These are phyloP conservation scores for Plectosphaerella plurivora DNA, from an alignment of 2,329 filamentous ascomycete genomes.

Conservation along the genomic window DNA sequence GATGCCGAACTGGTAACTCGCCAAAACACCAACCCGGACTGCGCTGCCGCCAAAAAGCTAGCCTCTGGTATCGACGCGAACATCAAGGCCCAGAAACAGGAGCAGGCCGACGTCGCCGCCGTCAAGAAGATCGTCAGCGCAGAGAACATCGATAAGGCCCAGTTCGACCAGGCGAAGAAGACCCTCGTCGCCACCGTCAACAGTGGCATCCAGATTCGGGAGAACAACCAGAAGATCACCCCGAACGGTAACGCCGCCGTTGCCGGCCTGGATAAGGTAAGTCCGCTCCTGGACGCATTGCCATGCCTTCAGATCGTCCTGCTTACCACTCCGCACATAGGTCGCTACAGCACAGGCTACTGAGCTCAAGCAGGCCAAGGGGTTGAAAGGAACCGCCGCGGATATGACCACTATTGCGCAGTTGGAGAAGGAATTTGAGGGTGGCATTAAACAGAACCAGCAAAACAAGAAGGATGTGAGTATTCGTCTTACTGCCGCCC, in stretches of 20 bases:
- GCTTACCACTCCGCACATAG: too few relatives aligned
- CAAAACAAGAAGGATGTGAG: too few relatives aligned
- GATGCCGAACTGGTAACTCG: too few relatives aligned
- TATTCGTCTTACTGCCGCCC: too few relatives aligned
- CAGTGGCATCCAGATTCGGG: slow-evolving; percentile 15
- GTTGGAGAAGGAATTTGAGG: too few relatives aligned
- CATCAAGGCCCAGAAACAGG: slow-evolving; percentile 16
- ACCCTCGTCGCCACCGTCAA: slow-evolving; percentile 15
- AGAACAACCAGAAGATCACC: slow-evolving; percentile 16
- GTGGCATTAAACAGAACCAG: too few relatives aligned
- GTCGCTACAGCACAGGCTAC: too few relatives aligned
- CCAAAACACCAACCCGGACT: background rate
- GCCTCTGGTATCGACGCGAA: slow-evolving; percentile 16
- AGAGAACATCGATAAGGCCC: slow-evolving; percentile 6
- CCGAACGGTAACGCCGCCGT: slow-evolving; percentile 8
- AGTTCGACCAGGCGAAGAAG: slow-evolving; percentile 11
- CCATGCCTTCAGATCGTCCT: too few relatives aligned
- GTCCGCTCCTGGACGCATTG: background rate
- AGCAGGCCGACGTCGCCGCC: slow-evolving; percentile 10
- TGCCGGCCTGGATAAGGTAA: slow-evolving; percentile 11
- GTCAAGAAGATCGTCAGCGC: slow-evolving; percentile 7
- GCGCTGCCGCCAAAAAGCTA: slow-evolving; percentile 13
- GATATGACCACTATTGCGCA: too few relatives aligned
- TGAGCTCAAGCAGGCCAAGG: too few relatives aligned
- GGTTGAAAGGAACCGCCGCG: too few relatives aligned